Percentiles rank a stretch among this genome's conserved stretches.
Evolutionary conservation across 345 rosid species (phyloP).

Genomic region (Jatropha curcas): DNA sequence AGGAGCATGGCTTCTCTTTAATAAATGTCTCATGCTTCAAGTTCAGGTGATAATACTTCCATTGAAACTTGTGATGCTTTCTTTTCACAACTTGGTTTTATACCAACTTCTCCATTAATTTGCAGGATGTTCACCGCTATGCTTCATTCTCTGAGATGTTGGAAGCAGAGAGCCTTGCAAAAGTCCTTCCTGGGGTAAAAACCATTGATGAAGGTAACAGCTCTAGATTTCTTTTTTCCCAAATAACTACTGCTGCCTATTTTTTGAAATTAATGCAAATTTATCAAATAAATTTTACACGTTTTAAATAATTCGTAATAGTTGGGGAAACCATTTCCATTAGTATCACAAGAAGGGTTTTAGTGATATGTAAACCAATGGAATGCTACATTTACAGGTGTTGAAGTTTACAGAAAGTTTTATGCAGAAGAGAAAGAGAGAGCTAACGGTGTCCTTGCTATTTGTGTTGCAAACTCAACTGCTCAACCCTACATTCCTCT

Average conservation of each 20-base stretch:
- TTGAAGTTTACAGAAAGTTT: slow-evolving; percentile 59
- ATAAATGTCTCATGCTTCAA: slow-evolving; percentile 59
- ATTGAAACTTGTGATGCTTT: slow-evolving; percentile 4
- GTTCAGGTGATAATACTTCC: slow-evolving; percentile 55
- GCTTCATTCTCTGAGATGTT: slow-evolving; percentile 63
- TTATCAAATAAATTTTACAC: not conserved
- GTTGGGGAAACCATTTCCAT: not conserved
- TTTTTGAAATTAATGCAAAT: not conserved
- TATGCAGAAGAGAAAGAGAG: slow-evolving; percentile 67
- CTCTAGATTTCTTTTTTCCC: not conserved
- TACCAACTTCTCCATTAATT: slow-evolving; percentile 17
- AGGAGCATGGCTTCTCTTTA: slow-evolving; percentile 55
- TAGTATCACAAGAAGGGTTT: not conserved
- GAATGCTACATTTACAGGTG: slow-evolving; percentile 33
- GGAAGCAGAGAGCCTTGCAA: slow-evolving; percentile 47
- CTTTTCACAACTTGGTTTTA: slow-evolving; percentile 10
- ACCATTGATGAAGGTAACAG: slow-evolving; percentile 58
- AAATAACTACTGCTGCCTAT: not conserved
- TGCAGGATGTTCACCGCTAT: slow-evolving; percentile 54
- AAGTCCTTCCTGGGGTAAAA: slow-evolving; percentile 63
- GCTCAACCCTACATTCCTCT: slow-evolving; percentile 57
- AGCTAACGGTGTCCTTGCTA: slow-evolving; percentile 63
- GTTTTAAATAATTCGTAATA: not conserved
- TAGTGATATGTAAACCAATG: not conserved
- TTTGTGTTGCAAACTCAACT: slow-evolving; percentile 44